Conservation (phyloP, 768 basidiomycete genomes). For the Mycena chlorophos region DNA sequence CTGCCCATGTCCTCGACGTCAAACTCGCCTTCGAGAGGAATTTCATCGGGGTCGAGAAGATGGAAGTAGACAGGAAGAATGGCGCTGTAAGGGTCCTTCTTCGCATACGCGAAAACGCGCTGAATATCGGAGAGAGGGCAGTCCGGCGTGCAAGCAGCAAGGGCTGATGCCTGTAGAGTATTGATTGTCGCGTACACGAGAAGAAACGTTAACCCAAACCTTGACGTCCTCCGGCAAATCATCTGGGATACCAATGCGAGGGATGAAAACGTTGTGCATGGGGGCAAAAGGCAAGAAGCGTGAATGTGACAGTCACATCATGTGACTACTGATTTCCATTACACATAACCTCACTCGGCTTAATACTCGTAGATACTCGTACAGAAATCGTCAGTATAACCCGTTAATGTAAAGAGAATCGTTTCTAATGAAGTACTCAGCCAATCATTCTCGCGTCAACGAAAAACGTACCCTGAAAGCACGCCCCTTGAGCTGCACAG, state of each 20-base stretch:
- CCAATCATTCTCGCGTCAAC: background rate
- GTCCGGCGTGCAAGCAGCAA: background rate
- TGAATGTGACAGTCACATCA: too few relatives aligned
- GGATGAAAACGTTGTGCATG: background rate
- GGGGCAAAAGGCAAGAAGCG: background rate
- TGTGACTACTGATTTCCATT: too few relatives aligned
- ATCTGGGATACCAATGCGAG: background rate
- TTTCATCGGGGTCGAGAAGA: background rate
- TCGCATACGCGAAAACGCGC: background rate
- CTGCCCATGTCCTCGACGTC: background rate
- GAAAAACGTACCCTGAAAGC: constrained; percentile 40
- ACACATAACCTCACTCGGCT: background rate
- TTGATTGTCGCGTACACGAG: background rate
- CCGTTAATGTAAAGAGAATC: constrained; percentile 23
- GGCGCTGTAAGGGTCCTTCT: background rate
- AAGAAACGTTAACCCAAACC: background rate
- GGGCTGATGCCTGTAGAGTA: background rate
- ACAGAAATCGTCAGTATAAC: background rate
- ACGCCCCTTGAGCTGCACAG: constrained; percentile 47
- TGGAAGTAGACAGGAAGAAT: background rate
- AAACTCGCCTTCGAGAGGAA: background rate
- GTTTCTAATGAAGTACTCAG: constrained; percentile 17
- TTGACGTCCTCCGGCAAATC: background rate
- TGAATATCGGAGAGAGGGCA: background rate
- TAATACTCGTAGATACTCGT: background rate